Percentiles rank a stretch among this genome's conserved stretches.
Evolutionary conservation across 208 protist species (phyloP).

Genomic region (Angomonas deanei): DNA sequence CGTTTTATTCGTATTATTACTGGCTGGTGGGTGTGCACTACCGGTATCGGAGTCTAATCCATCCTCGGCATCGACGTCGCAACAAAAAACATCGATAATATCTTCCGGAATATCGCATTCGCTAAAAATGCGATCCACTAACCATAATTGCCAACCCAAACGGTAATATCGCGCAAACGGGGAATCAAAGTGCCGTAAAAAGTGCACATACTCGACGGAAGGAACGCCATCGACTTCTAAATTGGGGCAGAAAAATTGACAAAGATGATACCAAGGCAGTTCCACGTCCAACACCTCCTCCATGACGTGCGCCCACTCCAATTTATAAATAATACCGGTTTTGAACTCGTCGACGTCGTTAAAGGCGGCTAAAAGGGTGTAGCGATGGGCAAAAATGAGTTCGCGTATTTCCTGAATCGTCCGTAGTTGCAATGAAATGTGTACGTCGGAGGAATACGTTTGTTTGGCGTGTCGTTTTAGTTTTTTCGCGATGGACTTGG

Average conservation of each 20-base stretch:
- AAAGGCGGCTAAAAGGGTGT: constrained; percentile 72
- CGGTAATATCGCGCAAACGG: constrained; percentile 41
- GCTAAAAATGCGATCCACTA: constrained; percentile 44
- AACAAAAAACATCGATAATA: constrained; percentile 39
- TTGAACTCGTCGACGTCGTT: constrained; percentile 57
- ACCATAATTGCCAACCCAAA: constrained; percentile 35
- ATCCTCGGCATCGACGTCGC: neutral
- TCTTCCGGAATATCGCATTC: constrained; percentile 66
- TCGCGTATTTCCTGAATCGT: constrained; percentile 55
- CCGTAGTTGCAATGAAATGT: constrained; percentile 36
- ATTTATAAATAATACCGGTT: constrained; percentile 75
- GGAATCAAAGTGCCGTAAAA: constrained; percentile 57
- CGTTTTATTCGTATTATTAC: neutral
- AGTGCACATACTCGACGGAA: constrained; percentile 74
- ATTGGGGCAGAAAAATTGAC: constrained; percentile 54
- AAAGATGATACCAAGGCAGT: constrained; percentile 84
- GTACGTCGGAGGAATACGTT: constrained; percentile 13
- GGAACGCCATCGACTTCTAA: constrained; percentile 52
- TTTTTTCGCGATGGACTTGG: neutral
- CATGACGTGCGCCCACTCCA: constrained; percentile 79
- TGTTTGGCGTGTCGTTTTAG: neutral
- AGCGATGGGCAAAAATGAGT: constrained; percentile 64
- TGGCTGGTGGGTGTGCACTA: neutral
- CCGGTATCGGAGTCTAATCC: neutral
- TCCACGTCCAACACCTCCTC: constrained; percentile 59